A percentile compares a stretch with the other conserved stretches of the same genome.
These are phyloP conservation scores for Saccharomyces paradoxus DNA, from an alignment of 805 yeast genomes.

Conservation along the genomic window DNA sequence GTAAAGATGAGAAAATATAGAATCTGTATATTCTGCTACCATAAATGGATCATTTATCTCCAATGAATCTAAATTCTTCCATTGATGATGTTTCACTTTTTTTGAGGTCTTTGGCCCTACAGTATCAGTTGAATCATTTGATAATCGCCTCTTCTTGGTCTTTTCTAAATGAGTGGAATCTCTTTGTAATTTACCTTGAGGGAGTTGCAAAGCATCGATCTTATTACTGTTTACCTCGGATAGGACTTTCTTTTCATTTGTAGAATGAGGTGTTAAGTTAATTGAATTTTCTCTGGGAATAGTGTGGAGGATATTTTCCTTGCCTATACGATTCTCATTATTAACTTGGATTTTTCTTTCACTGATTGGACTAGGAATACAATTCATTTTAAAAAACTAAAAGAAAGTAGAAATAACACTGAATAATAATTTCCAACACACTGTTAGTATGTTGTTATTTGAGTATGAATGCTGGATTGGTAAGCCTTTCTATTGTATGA, in stretches of 20 bases:
- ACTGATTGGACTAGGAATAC: not conserved
- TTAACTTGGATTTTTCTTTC: not conserved
- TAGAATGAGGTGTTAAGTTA: not conserved
- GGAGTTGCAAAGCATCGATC: not conserved
- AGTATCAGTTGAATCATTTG: not conserved
- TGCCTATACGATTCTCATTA: not conserved
- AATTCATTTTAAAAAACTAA: not conserved
- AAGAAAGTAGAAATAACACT: not conserved
- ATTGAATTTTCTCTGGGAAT: not conserved
- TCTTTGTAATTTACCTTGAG: not conserved
- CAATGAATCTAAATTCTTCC: constrained; percentile 55
- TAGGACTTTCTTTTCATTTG: not conserved
- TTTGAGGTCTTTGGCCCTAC: constrained; percentile 34
- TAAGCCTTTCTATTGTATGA: not conserved
- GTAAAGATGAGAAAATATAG: constrained; percentile 70
- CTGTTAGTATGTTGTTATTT: not conserved
- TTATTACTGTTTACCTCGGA: not conserved
- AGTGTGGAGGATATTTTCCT: not conserved
- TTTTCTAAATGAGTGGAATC: not conserved
- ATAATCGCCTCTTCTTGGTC: not conserved
- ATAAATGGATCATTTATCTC: constrained; percentile 69
- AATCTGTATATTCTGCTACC: constrained; percentile 84
- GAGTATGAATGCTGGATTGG: not conserved
- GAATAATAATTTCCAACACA: not conserved
- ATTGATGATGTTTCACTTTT: not conserved